Evolutionary conservation across 2,329 filamentous ascomycete genomes (phyloP), one percentile per base, ranked within the genome.

Genomic region (Ceratocystis harringtonii): DNA sequence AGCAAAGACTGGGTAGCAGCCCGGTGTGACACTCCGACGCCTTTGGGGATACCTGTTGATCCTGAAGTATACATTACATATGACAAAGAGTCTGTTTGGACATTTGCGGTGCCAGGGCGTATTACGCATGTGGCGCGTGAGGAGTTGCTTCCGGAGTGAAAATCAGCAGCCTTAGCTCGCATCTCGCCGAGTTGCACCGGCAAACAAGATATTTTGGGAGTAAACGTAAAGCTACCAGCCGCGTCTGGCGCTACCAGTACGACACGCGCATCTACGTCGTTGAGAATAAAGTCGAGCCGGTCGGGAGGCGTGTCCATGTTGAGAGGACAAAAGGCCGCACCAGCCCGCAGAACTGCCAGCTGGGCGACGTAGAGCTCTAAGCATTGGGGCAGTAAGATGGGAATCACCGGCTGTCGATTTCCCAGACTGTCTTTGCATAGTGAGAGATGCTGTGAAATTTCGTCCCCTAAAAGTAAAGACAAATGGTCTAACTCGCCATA

Each of bases 41-140:
- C 92, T 76, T 96, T 96, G 0, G 92, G 92, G 3, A 85, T 84
- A 12, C 92, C 92, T 0, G 91, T 96, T 4, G 90, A 95, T 2
- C 91, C 91, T 58, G 90, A 95, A 0, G 92, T 96, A 73, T 95
- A 96, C 84, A 96, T 91, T 67, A 96, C 83, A 76, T 96, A 96
- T 28, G 92, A 90, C 28, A 92, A 73, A 67, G 81, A 76, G 1
- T 76, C 71, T 0, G 75, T 32, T 12, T 50, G 10, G 6, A 44
- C 64, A 10, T 12, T 7, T 15, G 15, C 22, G 58, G 28, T 4
- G 41, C 6, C 44, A 12, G 55, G 10, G 15, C 19, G 5, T 48
- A 12, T 2, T n/a, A 7, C 12, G n/a, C 5, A 2, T 28, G 10
- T 25, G 8, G 48, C 12, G 5, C 19, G 3, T 52, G 1, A 5